A percentile compares a stretch with the other conserved stretches of the same genome.
phyloP scores from a whole-genome alignment of 2,329 filamentous ascomycete genomes.

The Xylaria sp. region DNA sequence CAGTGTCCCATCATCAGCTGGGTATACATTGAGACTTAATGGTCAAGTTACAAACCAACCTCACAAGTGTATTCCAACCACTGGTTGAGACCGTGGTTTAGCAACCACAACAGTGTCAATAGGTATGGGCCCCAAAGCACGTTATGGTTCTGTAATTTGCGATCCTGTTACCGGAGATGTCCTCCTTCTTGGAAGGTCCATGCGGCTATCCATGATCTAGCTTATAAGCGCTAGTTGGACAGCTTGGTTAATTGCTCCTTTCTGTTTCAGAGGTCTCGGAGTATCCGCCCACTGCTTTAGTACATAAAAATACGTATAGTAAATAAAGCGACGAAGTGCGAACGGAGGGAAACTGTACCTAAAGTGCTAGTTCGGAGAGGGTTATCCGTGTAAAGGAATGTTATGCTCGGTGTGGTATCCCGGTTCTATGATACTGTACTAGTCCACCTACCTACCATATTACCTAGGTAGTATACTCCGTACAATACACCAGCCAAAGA shows the following conservation, averaged over 20 bases:
- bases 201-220: not conserved
- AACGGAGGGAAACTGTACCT: no score
- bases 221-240: conserved; percentile 6
- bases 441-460: no score
- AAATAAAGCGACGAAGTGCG: no score
- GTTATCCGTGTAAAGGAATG: not conserved
- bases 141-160: not conserved
- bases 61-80: not conserved
- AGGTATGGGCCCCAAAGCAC: not conserved
- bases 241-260: conserved; percentile 3
- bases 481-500: not conserved
- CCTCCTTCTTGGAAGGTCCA: not conserved
- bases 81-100: not conserved
- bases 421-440: not conserved
- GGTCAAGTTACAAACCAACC: not conserved
- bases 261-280: conserved; percentile 1
- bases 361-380: not conserved
- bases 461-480: not conserved
- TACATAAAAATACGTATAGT: not conserved
- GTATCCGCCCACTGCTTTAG: not conserved
- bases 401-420: not conserved
- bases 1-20: conserved; percentile 28
- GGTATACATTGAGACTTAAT: not conserved
- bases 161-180: not conserved
- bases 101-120: not conserved